Percentiles rank a stretch among this genome's conserved stretches.
phyloP scores from a whole-genome alignment of 441 rosid genomes.

The Macaranga tanarius region DNA sequence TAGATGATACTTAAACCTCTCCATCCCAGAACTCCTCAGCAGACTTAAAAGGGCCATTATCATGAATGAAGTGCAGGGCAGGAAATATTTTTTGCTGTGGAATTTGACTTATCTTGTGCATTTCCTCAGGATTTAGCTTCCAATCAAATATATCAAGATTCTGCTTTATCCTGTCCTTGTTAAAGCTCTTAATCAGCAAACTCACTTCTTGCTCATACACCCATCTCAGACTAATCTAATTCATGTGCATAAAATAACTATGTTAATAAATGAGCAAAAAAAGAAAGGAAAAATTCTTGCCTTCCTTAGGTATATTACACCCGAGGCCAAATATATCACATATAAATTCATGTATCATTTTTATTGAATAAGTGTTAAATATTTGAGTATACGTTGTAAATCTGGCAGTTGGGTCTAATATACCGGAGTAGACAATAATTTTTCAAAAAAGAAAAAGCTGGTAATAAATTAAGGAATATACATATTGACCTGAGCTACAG shows the following conservation, averaged over 20 bases:
- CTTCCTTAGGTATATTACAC: neutral
- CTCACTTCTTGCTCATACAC: conserved; percentile 9
- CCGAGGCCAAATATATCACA: neutral
- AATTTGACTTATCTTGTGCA: neutral
- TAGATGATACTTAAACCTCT: neutral
- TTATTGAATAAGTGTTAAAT: too few species aligned
- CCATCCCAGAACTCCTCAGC: conserved; percentile 1
- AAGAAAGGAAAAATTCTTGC: neutral
- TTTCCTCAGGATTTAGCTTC: neutral
- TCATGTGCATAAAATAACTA: neutral
- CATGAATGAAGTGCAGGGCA: neutral
- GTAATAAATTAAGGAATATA: neutral
- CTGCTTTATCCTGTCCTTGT: conserved; percentile 3
- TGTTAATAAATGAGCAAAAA: too few species aligned
- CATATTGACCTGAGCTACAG: conserved; percentile 9
- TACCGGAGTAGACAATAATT: too few species aligned
- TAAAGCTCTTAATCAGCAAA: conserved; percentile 2
- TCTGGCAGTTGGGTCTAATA: too few species aligned
- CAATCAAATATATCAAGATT: neutral
- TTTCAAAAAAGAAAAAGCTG: too few species aligned
- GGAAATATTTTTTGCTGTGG: neutral
- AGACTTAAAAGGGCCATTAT: conserved; percentile 5
- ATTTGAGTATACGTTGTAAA: too few species aligned
- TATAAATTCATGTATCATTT: too few species aligned
- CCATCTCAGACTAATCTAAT: conserved; percentile 5